Base-by-base conservation (phyloP, 768 basidiomycete genomes). In the Termitomyces sp. region DNA sequence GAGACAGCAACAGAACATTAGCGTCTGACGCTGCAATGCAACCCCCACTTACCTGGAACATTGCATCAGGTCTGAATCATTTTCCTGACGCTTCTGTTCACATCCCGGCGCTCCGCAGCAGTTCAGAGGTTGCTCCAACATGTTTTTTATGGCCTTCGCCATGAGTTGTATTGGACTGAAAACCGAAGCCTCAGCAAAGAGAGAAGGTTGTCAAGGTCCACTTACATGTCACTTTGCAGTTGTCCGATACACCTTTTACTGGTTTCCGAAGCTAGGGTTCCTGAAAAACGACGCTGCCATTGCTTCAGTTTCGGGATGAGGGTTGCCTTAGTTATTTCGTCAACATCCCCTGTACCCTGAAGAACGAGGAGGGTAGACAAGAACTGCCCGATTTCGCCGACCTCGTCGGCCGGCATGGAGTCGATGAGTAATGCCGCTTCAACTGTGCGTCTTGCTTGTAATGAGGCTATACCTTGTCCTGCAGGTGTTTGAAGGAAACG, bases 311-410 rank as follows among this genome's bases (percentile, higher is more conserved):
- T 73, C 0, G 61, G 65, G 12, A 76, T 44, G n/a, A 78, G 69
- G 13, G 62, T 70, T 27, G 63, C 54, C 58, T 71, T 73, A 51
- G 75, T 69, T 22, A 65, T 67, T 30, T 67, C 67, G 3, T 70
- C 68, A 48, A 79, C 64, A 2, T 62, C 67, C 13, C 58, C 58
- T 16, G 60, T 64, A 18, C 76, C 78, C 55, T 78, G 77, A 2
- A 77, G 63, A 34, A 75, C 68, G 15, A 79, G 66, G 31, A 79
- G 63, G 6, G 76, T 76, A 0, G 76, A 68, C 33, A 76, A 61
- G 53, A 78, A 78, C 58, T 79, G 77, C 12, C 73, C 72, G 18
- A 71, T 63, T 57, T 77, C 74, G 24, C 60, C 71, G 36, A 77
- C 63, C 13, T 68, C 61, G 31, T 73, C 70, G 2, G 57, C 64